Evolutionary conservation across 2,329 filamentous ascomycete genomes (phyloP), one percentile per base, ranked within the genome.

Genomic region (Aspergillus quadrilineatus): DNA sequence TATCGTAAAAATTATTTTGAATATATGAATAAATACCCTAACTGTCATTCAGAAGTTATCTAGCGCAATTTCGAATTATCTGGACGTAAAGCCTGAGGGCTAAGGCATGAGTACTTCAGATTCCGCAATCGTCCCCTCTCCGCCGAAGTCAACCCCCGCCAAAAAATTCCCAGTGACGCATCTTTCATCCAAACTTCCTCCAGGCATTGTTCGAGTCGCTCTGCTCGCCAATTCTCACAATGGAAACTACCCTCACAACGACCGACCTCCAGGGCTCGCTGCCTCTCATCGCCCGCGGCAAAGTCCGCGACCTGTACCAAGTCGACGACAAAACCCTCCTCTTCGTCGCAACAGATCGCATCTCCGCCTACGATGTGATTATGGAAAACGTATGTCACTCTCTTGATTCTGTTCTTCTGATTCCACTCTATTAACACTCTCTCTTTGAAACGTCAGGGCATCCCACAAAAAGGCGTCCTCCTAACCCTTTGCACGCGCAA

Each of bases 331-430:
- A 83, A 55, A 88, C 85, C 2, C 83, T 96, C 4, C 86, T 96
- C 55, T 93, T 96, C 70, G 86, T 92, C 54, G 88, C 90, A 26
- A 89, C 90, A 12, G 92, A 97, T 77, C 88, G 94, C 64, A 94
- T 97, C 73, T 96, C 91, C 26, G 94, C 94, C 55, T 97, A 93
- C 80, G 93, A 97, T 82, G 91, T 95, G 65, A 85, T 96, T 65
- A 86, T 96, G 81, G 78, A 84, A 67, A 97, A 94, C 76, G 86
- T 87, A 53, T 29, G 15, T 6, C 42, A 22, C 42, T 12, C 28
- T 4, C 9, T 5, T 5, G 7, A 2, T 4, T 7, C 30, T n/a
- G 2, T 29, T 7, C 22, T 4, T 32, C 8, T 14, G 5, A 37
- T 8, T 34, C 9, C 14, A 50, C 77, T 79, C 45, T 76, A 82